These are phyloP conservation scores for Aspergillus cavernicola DNA, from an alignment of 495 filamentous ascomycete species.

Conservation along the genomic window DNA sequence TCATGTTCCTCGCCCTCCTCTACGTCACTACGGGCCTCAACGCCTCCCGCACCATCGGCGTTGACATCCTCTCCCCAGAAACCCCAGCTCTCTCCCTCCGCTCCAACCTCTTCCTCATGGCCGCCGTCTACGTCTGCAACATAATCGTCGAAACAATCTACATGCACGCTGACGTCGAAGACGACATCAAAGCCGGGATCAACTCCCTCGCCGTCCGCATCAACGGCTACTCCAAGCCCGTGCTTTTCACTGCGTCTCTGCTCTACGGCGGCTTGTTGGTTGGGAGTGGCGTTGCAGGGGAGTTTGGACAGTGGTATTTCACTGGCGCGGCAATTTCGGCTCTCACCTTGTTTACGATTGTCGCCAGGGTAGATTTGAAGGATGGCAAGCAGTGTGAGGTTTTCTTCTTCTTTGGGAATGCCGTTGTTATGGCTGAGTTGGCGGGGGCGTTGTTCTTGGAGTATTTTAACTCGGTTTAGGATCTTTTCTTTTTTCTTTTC, in stretches of 20 bases:
- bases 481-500: no score
- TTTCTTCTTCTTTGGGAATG: not conserved
- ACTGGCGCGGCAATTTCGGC: not conserved
- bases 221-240: constrained; percentile 5
- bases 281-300: not conserved
- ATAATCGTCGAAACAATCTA: constrained; percentile 7
- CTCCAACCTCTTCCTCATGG: not conserved
- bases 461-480: no score
- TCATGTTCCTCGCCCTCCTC: not conserved
- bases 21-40: constrained; percentile 3
- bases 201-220: not conserved
- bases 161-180: constrained; percentile 11
- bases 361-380: constrained; percentile 1
- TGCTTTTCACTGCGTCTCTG: not conserved
- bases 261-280: not conserved
- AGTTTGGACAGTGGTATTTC: not conserved
- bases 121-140: not conserved
- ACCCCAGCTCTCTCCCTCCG: not conserved
- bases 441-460: no score
- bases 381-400: not conserved
- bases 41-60: constrained; percentile 2
- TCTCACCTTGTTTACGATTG: not conserved
- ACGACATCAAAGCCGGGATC: constrained; percentile 8
- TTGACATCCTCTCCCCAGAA: not conserved
- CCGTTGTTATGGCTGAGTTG: no score